Evolutionary conservation across 208 protist genomes (phyloP), one percentile per base, ranked within the genome.

Genomic region (Trypanosoma rangeli): DNA sequence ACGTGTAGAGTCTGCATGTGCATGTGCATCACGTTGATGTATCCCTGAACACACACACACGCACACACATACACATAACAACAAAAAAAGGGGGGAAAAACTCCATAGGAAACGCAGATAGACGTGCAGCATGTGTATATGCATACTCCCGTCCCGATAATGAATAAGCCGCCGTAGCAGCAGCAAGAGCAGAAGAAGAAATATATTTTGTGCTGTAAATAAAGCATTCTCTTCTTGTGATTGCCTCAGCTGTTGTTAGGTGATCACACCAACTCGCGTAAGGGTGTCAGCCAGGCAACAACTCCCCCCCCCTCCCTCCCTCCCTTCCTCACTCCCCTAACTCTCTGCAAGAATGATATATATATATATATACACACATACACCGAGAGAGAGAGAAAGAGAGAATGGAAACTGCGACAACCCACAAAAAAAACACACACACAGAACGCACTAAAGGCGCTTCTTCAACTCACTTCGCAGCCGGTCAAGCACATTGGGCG

Each of bases 391-490:
- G 18, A 49, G 46, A 59, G 59, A 59, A 56, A 56, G 26, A 59
- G 26, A 35, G 15, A 58, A 31, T 29, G 10, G 20, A 56, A 35
- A 37, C 28, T 16, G 26, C 31, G 18, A 42, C 26, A 52, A 64
- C 49, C 1, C 1, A 65, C 53, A 65, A 68, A 59, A 59, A 24
- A 62, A 59, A 70, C 44, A 59, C 1, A 37, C 26, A 39, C 28
- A 29, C 0, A 44, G 1, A n/a, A 26, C 5, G 20, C 42, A 55
- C 44, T 64, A 68, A 52, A 90, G 72, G 3, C 65, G 83, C 31
- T 69, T 76, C 69, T 83, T 93, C 48, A 84, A 56, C 49, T 87
- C 82, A 68, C 89, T 72, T 28, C 86, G 86, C 24, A 93, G 59
- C 46, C 82, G 76, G 31, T 83, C 75, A 57, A 90, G 71, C 20